Conservation (phyloP, 129 eudicot species). For the Flaveria bidentis region DNA sequence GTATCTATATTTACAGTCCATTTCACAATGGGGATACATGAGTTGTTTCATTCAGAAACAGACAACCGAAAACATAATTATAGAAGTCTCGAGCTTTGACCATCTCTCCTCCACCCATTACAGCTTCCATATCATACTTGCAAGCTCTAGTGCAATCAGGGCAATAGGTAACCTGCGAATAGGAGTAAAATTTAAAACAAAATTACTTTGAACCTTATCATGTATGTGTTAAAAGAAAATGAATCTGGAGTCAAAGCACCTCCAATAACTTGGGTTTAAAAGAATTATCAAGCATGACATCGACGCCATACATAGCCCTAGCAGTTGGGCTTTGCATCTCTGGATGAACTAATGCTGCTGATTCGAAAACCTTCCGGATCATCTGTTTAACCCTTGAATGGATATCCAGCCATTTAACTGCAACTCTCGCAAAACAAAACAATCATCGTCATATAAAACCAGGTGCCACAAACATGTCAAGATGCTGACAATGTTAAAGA, state of each 20-base stretch:
- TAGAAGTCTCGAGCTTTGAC: conserved; percentile 68
- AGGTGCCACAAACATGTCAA: not conserved
- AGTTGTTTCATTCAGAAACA: conserved; percentile 71
- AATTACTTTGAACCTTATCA: not conserved
- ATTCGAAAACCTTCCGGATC: conserved; percentile 85
- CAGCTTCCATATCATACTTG: conserved; percentile 66
- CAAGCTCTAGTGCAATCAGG: conserved; percentile 92
- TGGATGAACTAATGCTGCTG: conserved; percentile 90
- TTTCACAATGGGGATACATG: conserved; percentile 52
- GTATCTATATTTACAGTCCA: not conserved
- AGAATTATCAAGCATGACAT: conserved; percentile 80
- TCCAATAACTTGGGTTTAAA: conserved; percentile 86
- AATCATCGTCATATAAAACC: conserved; percentile 9
- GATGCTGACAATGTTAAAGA: not conserved
- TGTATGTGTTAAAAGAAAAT: not conserved
- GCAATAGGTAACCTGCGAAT: conserved; percentile 76
- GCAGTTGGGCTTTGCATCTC: conserved; percentile 80
- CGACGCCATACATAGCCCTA: conserved; percentile 96
- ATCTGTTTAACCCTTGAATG: conserved; percentile 65
- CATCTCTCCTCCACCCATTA: conserved; percentile 45
- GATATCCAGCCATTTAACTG: conserved; percentile 89
- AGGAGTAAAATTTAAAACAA: not conserved
- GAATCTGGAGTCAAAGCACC: conserved; percentile 43
- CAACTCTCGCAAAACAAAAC: conserved; percentile 4
- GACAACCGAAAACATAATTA: conserved; percentile 81